Base-by-base conservation (phyloP, 2,329 filamentous ascomycete genomes). In the Arthrobotrys megalospora region DNA sequence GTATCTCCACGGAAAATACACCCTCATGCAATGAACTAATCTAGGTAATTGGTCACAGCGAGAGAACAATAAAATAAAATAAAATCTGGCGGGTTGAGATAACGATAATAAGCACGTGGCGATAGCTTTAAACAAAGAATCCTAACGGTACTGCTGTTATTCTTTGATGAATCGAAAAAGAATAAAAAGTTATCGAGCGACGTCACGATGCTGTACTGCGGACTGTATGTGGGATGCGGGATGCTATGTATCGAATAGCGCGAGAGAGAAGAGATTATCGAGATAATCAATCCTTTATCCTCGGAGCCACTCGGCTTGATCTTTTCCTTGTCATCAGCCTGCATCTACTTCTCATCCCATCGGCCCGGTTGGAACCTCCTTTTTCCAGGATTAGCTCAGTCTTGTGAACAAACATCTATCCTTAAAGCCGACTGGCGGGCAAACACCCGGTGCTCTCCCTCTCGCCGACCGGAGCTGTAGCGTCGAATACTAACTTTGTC, bases 281-380 rank as follows among this genome's bases (percentile, higher is more conserved):
- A 28, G 73, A 77, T 77, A 47, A 77, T 77, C 73, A 24, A n/a
- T 47, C 24, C 8, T 60, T 60, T 60, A 41, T 64, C 60, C 38
- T 65, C 69, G 69, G 60, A 73, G 48, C 47, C 48, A 73, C 32
- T 73, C 69, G 69, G 69, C 69, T 60, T 28, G 55, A 43, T 24
- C 55, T 58, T 65, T 38, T 28, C 43, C 19, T 6, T 58, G 69
- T 73, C 60, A 73, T 73, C 69, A 58, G 48, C 50, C 62, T 73
- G 69, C 69, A 73, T 65, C 50, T 34, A 21, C 36, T 53, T 41
- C 36, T 32, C 47, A 41, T 55, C 43, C 64, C 34, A 41, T 47
- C 64, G 34, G 64, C 64, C 64, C 63, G 63, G 63, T 41, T 66
- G 63, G 43, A 52, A 67, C 34, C 34, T 32, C 41, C 64, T 48